These are phyloP conservation scores for Glycine soja DNA, from an alignment of 306 rosid genomes.

Conservation along the genomic window DNA sequence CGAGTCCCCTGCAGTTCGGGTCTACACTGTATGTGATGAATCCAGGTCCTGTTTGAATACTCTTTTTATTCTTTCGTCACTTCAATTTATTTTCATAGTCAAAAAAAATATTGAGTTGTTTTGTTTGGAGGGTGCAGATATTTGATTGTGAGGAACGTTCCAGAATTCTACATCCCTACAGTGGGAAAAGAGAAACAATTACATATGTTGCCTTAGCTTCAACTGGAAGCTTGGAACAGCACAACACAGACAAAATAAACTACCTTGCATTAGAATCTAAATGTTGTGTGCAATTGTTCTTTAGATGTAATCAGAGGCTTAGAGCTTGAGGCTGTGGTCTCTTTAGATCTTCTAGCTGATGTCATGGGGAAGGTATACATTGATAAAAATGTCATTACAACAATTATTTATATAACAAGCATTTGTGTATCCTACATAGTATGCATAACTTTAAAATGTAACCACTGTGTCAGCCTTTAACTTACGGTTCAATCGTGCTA, in stretches of 20 bases:
- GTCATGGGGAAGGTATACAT: conserved; percentile 31
- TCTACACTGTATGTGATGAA: conserved; percentile 88
- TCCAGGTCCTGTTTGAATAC: conserved; percentile 57
- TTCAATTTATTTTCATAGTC: background rate
- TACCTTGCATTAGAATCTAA: conserved; percentile 54
- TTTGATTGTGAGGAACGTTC: conserved; percentile 84
- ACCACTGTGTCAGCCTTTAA: conserved; percentile 11
- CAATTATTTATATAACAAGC: conserved; percentile 31
- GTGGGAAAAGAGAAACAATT: conserved; percentile 24
- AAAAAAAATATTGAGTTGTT: background rate
- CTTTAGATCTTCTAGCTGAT: conserved; percentile 74
- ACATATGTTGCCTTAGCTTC: conserved; percentile 14
- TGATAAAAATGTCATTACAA: conserved; percentile 14
- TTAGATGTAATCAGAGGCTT: conserved; percentile 46
- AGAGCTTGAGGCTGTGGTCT: conserved; percentile 49
- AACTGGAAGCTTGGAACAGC: background rate
- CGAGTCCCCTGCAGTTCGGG: conserved; percentile 76
- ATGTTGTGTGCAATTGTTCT: conserved; percentile 34
- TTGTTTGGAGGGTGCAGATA: conserved; percentile 59
- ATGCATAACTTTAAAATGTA: background rate
- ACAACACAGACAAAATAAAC: conserved; percentile 6
- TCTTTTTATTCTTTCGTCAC: background rate
- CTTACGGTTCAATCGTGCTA: conserved; percentile 69
- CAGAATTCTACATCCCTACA: conserved; percentile 62
- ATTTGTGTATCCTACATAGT: background rate